Conservation (phyloP, 2,329 filamentous ascomycete genomes). For the Calonectria henricotiae region DNA sequence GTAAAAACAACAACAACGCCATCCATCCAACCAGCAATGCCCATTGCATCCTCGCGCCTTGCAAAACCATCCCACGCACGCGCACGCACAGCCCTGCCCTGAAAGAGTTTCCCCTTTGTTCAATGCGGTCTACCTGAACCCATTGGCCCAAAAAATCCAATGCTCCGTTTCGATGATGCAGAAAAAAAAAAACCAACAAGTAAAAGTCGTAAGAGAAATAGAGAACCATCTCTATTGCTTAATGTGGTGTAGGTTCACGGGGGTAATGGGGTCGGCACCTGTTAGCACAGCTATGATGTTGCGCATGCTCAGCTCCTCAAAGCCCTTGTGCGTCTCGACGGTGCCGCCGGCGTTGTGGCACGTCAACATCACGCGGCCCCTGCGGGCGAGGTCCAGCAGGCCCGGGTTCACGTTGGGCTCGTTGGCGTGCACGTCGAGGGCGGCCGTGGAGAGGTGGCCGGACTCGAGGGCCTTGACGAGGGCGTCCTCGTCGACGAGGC, state of each 20-base stretch:
- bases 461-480: conserved; percentile 72
- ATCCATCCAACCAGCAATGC: conserved; percentile 13
- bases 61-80: neutral
- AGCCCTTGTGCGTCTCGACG: conserved; percentile 77
- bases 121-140: conserved; percentile 8
- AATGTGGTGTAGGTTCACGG: conserved; percentile 75
- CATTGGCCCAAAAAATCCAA: neutral
- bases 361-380: conserved; percentile 72
- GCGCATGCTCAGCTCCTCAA: conserved; percentile 78
- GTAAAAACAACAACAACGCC: conserved; percentile 24
- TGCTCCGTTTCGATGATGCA: conserved; percentile 5
- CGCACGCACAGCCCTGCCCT: neutral
- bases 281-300: conserved; percentile 76
- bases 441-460: conserved; percentile 68
- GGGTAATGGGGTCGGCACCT: conserved; percentile 69
- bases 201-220: neutral
- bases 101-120: neutral
- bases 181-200: neutral
- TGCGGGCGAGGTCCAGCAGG: conserved; percentile 60
- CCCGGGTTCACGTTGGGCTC: conserved; percentile 72
- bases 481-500: conserved; percentile 77
- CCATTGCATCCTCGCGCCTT: conserved; percentile 10
- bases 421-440: conserved; percentile 76
- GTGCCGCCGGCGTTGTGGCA: conserved; percentile 80
- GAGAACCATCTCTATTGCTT: conserved; percentile 35